These are phyloP conservation scores for Nemania sp. DNA, from an alignment of 2,329 filamentous ascomycete genomes.

Conservation along the genomic window DNA sequence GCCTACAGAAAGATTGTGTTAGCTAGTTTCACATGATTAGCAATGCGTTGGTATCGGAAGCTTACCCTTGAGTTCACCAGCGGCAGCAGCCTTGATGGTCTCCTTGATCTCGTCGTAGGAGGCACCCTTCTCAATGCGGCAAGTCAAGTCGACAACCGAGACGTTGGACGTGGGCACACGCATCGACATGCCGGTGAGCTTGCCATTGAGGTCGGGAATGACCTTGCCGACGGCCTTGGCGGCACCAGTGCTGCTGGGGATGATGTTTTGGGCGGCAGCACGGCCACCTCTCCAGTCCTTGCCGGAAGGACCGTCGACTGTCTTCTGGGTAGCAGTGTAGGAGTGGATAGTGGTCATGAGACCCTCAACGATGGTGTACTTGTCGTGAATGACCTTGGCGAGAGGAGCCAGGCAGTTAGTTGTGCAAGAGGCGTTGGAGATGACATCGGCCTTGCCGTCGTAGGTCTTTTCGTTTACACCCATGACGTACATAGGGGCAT, in stretches of 20 bases:
- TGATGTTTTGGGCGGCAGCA: conserved; percentile 99
- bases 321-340: conserved; percentile 99
- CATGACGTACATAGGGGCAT: conserved; percentile 99
- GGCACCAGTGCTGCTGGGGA: conserved; percentile 97
- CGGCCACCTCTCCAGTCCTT: conserved; percentile 99
- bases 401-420: conserved; percentile 99
- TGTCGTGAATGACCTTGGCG: conserved; percentile 99
- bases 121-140: conserved; percentile 88
- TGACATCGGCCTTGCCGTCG: conserved; percentile 86
- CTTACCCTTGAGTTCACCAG: conserved; percentile 83
- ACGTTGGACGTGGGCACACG: conserved; percentile 99
- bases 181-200: conserved; percentile 99
- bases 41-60: conserved; percentile 16
- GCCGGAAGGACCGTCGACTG: conserved; percentile 92
- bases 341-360: conserved; percentile 99
- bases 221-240: conserved; percentile 99
- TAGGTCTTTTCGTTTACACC: conserved; percentile 96
- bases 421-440: conserved; percentile 99
- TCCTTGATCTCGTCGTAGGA: conserved; percentile 91
- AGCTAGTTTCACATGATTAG: not conserved
- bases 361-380: conserved; percentile 96
- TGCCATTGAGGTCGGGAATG: conserved; percentile 96
- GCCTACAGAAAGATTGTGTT: conserved; percentile 53
- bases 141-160: conserved; percentile 96
- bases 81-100: conserved; percentile 82